Base-by-base conservation (phyloP, 1,139 yeast genomes). In the Entelexis paramagnoliae region DNA sequence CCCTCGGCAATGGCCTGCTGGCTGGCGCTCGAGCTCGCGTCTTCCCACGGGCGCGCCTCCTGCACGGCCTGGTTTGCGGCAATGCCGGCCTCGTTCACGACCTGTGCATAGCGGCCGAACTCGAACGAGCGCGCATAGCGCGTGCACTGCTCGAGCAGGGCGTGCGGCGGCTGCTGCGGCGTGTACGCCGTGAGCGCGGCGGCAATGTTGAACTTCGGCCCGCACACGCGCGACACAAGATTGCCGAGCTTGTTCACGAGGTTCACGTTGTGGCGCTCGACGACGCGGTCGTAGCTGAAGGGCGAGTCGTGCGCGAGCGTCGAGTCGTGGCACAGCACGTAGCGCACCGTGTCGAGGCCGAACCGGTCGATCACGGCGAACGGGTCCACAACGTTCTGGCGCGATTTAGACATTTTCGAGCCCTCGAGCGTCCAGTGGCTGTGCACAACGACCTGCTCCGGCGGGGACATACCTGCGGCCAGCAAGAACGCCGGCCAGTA, bases 361-460 rank as follows among this genome's bases (percentile, higher is more conserved):
- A 63, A 64, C 51, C 72, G 66, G 0, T 76, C 72, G 20, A 78
- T 71, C 26, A 83, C 73, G 17, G 71, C 76, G 22, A 83, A 64
- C 0, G 99, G 98, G 62, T 93, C 96, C 10, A 91, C 95, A n/a
- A 91, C 97, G 65, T 91, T 91, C 0, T 97, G 96, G 53, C 82
- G 68, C 53, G 95, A 83, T 62, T 91, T 91, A 54, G 95, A 84
- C 98, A 91, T 91, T 64, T 91, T 91, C 50, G 79, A 72, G 0
- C 97, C 97, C 44, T 81, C 83, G 67, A 85, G 77, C 17, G 89
- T 72, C 98, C 98, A 91, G 66, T 91, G 98, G 3, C 95, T 82
- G 68, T 91, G 99, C 1, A 91, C 95, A 13, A 88, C 75, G 4
- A 91, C 77, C 57, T 81, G 83, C 40, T 73, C 68, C 0, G 97